Evolutionary conservation across 2,329 filamentous ascomycete species (phyloP).

Genomic region (Colletotrichum spaethianum): DNA sequence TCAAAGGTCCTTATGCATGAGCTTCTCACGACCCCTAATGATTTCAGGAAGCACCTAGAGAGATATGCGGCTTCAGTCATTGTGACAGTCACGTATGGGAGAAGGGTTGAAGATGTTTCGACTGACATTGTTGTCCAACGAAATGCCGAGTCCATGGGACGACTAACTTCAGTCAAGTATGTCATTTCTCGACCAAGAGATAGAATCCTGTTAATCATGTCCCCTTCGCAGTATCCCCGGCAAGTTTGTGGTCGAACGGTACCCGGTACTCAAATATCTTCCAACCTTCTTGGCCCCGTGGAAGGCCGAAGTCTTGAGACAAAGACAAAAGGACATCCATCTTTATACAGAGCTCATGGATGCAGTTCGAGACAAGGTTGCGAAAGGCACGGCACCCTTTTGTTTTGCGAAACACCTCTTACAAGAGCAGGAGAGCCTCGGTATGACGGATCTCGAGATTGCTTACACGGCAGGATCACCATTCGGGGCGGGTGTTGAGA

Average conservation of each 20-base stretch:
- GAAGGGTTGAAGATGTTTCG: constrained; percentile 51
- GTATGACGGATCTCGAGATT: constrained; percentile 59
- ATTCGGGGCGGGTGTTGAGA: constrained; percentile 61
- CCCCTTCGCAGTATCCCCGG: constrained; percentile 42
- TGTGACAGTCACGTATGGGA: constrained; percentile 58
- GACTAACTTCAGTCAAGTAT: constrained; percentile 59
- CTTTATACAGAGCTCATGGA: constrained; percentile 58
- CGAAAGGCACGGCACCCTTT: constrained; percentile 49
- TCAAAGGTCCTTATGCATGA: constrained; percentile 57
- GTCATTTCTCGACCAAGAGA: constrained; percentile 33
- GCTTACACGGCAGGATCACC: constrained; percentile 61
- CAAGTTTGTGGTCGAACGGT: constrained; percentile 58
- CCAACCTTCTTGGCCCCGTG: constrained; percentile 56
- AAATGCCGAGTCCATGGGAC: constrained; percentile 59
- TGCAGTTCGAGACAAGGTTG: constrained; percentile 54
- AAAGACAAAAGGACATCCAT: constrained; percentile 50
- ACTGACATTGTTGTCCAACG: constrained; percentile 55
- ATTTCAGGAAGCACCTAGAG: constrained; percentile 52
- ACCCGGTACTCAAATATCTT: constrained; percentile 56
- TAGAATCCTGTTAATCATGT: background rate
- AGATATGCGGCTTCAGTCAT: constrained; percentile 59
- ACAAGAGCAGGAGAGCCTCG: constrained; percentile 55
- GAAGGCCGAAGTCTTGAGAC: constrained; percentile 55
- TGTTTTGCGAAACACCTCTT: constrained; percentile 62
- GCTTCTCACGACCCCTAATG: constrained; percentile 48